Evolutionary conservation across 2,329 filamentous ascomycete species (phyloP).

Genomic region (Trichoderma koningiopsis): DNA sequence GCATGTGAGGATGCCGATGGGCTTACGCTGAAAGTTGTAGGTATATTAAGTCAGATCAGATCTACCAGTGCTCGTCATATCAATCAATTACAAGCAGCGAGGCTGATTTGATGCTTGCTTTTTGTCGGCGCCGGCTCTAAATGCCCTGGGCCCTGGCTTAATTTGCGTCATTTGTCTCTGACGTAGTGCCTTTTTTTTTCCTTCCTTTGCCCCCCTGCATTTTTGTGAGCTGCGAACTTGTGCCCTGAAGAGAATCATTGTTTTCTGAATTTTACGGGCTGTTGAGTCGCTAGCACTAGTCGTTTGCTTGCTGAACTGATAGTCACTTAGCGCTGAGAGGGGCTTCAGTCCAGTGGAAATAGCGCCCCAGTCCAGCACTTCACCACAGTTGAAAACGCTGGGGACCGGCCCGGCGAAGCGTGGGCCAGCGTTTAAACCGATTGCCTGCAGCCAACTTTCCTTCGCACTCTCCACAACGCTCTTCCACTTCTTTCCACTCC

Average conservation of each 20-base stretch:
- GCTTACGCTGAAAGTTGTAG: too few relatives aligned
- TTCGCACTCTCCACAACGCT: slow-evolving; percentile 7
- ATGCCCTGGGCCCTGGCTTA: background rate
- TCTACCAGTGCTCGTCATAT: background rate
- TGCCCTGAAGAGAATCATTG: background rate
- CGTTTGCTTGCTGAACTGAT: background rate
- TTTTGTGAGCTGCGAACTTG: background rate
- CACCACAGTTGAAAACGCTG: slow-evolving; percentile 13
- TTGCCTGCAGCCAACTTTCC: slow-evolving; percentile 14
- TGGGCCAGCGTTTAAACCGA: background rate
- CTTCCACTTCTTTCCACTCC: slow-evolving; percentile 7
- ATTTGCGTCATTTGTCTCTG: slow-evolving; percentile 25
- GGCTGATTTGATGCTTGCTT: background rate
- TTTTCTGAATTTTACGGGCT: background rate
- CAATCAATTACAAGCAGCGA: background rate
- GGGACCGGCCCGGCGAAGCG: background rate
- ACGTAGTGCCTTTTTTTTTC: slow-evolving; percentile 8
- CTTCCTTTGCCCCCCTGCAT: background rate
- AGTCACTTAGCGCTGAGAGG: background rate
- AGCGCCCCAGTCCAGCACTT: slow-evolving; percentile 10
- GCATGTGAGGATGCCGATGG: slow-evolving; percentile 7
- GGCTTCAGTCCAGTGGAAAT: slow-evolving; percentile 1
- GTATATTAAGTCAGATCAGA: background rate
- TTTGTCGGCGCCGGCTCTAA: background rate
- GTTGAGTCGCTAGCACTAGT: background rate